Base-by-base conservation (phyloP, 805 yeast species). In the Suhomyces xylopsoci region DNA sequence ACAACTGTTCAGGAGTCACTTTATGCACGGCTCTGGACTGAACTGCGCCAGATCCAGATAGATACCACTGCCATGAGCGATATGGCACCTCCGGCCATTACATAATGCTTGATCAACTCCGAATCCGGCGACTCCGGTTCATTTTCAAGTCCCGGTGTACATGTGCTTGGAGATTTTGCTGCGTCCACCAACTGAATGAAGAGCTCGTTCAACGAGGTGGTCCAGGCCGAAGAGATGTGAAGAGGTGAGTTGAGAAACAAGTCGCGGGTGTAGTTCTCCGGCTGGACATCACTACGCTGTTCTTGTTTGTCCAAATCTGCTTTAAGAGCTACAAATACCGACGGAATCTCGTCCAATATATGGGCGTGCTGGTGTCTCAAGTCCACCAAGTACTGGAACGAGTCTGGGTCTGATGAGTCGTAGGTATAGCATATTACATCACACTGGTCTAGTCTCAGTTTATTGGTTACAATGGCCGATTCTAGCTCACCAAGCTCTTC, bases 291-390 rank as follows among this genome's bases (percentile, higher is more conserved):
- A 38, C 87, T 83, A 36, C 99, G 69, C 63, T 94, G 99, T 63
- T 93, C 97, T 65, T 92, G 98, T 59, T 96, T 84, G 67, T 94
- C 99, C 36, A 90, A 74, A 68, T 94, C 99, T 0, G 99, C 98
- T 64, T 94, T 94, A 34, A 92, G 73, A 0, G 97, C 99, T 1
- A 92, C 97, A 62, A 86, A 89, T 0, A 94, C 84, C 3, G 87
- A 80, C 0, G 99, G 99, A 2, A 94, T 70, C 44, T 78, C 77
- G 49, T 80, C 79, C 58, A 85, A 81, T 17, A 86, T 69, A 30
- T 75, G 71, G 1, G 84, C 81, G 61, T 87, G 83, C 56, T 74
- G 78, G 28, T 78, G 73, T 12, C 91, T 72, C n/a, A 92, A 66
- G 17, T 87, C 87, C 25, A 88, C 86, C 49, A 92, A 71, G 64